Evolutionary conservation across 805 yeast species (phyloP), one percentile per base, ranked within the genome.

Genomic region (Candida insectorum): DNA sequence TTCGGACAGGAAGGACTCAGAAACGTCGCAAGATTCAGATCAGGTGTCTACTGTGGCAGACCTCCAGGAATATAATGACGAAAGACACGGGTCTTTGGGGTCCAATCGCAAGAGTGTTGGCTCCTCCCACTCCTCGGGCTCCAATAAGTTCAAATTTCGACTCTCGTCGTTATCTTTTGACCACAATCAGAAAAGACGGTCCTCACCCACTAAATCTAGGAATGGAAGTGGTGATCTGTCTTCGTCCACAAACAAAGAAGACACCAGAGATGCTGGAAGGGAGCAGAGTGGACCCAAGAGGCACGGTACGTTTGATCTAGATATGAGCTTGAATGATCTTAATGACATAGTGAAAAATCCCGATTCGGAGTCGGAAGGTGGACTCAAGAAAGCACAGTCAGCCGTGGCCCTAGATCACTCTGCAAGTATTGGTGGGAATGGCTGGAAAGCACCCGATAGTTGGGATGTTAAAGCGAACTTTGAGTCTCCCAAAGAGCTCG

Each of bases 361-460:
- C 34, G 31, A 14, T 35, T 34, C 11, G 23, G 28, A 14, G 13
- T 26, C 4, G 14, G 27, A 7, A 20, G 26, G 26, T 15, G 21
- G 13, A 34, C 24, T 13, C 5, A 7, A 11, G 28, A 26, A 2
- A 11, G 24, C 4, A 12, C n/a, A 11, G 16, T 17, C 6, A 2
- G 15, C 16, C 12, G 10, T 13, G 22, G 7, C 8, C 29, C 32
- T 8, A 33, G 37, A 12, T n/a, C 41, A 3, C n/a, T n/a, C n/a
- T n/a, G n/a, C n/a, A n/a, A n/a, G n/a, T n/a, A n/a, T n/a, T n/a
- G n/a, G n/a, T n/a, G n/a, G n/a, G n/a, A n/a, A n/a, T n/a, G n/a
- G n/a, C n/a, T 69, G 75, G 75, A 58, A 50, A 29, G 72, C 74
- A 2, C 75, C 75, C 1, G 75, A 69, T 42, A 58, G 68, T 36